Evolutionary conservation across 345 rosid species (phyloP), one percentile per base, ranked within the genome.

Genomic region (Corchorus olitorius): DNA sequence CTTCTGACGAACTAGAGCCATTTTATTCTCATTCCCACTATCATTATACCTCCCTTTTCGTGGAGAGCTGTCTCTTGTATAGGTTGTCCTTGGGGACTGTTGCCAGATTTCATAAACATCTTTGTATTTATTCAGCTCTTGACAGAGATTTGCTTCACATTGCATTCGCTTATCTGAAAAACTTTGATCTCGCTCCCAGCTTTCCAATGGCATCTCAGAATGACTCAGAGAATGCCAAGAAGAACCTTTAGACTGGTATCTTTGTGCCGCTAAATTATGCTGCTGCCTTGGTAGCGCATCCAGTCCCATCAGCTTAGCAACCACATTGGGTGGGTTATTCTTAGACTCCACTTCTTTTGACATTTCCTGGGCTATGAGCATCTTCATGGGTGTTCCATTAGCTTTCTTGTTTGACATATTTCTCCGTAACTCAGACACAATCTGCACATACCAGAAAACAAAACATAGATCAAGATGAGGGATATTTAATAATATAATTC

Each of bases 241-340:
- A 85, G 75, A 84, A 81, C 88, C 84, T 83, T 87, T 87, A 59
- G 88, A 82, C 50, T 76, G 85, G 85, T 89, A 83, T 76, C 86
- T 88, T 33, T 77, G 87, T 73, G 87, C 68, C 81, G 81, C 76
- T 72, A 85, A 76, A 81, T 85, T 77, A 77, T 76, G 86, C 74
- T 83, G 89, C 80, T 81, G 85, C 76, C 73, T 84, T 4, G 98
- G 97, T 22, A 94, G 85, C 76, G 97, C 71, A 66, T 97, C 99
- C 58, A 97, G 95, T 64, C 99, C 98, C 99, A 97, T 97, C 81
- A 97, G 82, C 90, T 92, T 94, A 77, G 98, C 99, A 74, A 97
- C 92, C 77, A 97, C 80, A 83, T 92, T 94, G 43, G 97, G 86
- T 48, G 88, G 80, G 76, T 80, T 86, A 64, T 80, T 89, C 67